Conservation (phyloP, 768 basidiomycete species). For the Pleurotus giganteus region DNA sequence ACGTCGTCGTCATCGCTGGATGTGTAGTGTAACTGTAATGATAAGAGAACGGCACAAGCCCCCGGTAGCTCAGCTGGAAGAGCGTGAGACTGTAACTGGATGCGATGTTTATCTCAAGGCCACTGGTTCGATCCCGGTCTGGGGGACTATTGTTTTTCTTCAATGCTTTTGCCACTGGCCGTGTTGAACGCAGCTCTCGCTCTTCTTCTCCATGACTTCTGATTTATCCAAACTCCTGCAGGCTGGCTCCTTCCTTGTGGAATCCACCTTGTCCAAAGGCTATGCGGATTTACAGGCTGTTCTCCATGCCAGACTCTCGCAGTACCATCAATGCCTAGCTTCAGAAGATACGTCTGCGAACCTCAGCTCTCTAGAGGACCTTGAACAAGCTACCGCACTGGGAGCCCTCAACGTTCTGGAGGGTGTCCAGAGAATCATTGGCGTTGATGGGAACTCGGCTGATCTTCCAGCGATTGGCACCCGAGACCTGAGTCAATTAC, state of each 20-base stretch:
- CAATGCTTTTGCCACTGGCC: background rate
- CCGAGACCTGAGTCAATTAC: conserved; percentile 60
- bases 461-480: conserved; percentile 50
- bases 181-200: background rate
- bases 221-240: conserved; percentile 28
- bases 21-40: background rate
- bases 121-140: conserved; percentile 12
- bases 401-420: conserved; percentile 52
- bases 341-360: conserved; percentile 13
- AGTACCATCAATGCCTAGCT: conserved; percentile 34
- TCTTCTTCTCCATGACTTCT: conserved; percentile 6
- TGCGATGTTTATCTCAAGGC: conserved; percentile 5
- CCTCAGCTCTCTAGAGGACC: conserved; percentile 31
- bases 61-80: conserved; percentile 11
- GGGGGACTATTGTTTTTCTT: background rate
- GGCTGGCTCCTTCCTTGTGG: conserved; percentile 36
- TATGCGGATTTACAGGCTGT: conserved; percentile 32
- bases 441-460: conserved; percentile 17
- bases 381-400: conserved; percentile 53
- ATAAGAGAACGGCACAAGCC: background rate
- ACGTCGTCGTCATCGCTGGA: no score
- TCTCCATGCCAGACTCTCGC: conserved; percentile 35
- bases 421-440: conserved; percentile 44
- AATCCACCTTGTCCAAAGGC: conserved; percentile 24
- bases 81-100: conserved; percentile 10